Conservation (phyloP, 345 rosid genomes). For the Eucalyptus urophylla region DNA sequence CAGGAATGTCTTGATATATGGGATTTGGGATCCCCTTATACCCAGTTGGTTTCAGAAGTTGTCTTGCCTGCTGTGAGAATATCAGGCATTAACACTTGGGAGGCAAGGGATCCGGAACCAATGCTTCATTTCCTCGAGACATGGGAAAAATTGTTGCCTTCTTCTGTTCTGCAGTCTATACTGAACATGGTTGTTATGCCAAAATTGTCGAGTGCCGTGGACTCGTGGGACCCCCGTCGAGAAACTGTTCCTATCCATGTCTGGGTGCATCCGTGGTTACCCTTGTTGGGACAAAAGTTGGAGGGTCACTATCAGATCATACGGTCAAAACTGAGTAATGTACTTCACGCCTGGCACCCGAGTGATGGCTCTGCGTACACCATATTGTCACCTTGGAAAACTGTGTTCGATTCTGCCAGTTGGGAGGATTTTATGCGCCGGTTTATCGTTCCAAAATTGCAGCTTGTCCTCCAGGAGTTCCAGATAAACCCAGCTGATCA, state of each 20-base stretch:
- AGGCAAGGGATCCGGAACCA: conserved; percentile 86
- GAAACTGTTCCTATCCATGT: conserved; percentile 81
- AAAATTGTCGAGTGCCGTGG: conserved; percentile 72
- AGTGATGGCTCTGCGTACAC: conserved; percentile 77
- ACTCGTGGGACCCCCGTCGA: conserved; percentile 74
- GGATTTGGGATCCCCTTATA: conserved; percentile 54
- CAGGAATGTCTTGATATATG: conserved; percentile 58
- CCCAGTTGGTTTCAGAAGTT: conserved; percentile 68
- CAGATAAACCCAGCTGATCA: conserved; percentile 74
- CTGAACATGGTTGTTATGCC: conserved; percentile 60
- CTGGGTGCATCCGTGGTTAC: conserved; percentile 97
- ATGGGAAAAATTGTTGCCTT: conserved; percentile 71
- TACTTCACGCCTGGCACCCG: conserved; percentile 93
- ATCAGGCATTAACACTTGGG: conserved; percentile 85
- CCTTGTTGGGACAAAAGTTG: conserved; percentile 62
- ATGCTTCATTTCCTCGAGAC: conserved; percentile 85
- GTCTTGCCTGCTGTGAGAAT: conserved; percentile 77
- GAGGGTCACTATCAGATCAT: conserved; percentile 74
- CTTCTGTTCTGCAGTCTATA: conserved; percentile 48
- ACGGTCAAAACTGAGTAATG: conserved; percentile 69
- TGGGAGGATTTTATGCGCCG: conserved; percentile 91
- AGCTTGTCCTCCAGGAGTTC: conserved; percentile 71
- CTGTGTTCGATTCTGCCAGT: conserved; percentile 70
- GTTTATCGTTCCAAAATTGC: conserved; percentile 88
- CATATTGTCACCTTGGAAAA: conserved; percentile 86